These are phyloP conservation scores for Cenchrus purpureus DNA, from an alignment of 176 grass and related monocot species.

Conservation along the genomic window DNA sequence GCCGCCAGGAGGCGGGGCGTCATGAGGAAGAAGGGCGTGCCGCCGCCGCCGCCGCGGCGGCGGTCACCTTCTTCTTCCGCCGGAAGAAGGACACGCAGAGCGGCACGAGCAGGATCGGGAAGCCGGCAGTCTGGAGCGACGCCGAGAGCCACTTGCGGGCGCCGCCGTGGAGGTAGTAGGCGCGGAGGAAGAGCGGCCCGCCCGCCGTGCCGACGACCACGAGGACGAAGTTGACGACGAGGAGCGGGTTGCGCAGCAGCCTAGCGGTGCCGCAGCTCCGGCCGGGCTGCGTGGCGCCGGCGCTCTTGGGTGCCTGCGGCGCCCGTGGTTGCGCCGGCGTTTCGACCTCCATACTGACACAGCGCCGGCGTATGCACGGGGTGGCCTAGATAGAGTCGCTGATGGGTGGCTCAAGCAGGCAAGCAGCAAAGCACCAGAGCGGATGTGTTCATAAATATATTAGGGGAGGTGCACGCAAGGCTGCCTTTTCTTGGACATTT, in stretches of 20 bases:
- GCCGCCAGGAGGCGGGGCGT: conserved; percentile 56
- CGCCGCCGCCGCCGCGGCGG: background rate
- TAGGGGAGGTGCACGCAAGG: background rate
- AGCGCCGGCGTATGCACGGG: background rate
- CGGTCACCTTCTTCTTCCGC: background rate
- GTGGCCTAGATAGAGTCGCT: background rate
- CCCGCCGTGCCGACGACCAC: conserved; percentile 60
- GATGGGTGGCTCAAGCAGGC: background rate
- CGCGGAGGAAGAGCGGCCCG: conserved; percentile 66
- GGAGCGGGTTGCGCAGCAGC: conserved; percentile 33
- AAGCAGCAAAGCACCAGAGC: too few relatives aligned
- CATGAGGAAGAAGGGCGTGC: conserved; percentile 44
- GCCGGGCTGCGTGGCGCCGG: background rate
- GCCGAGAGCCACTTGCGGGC: conserved; percentile 70
- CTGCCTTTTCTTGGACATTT: conserved; percentile 1
- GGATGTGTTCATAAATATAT: background rate
- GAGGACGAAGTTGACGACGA: conserved; percentile 59
- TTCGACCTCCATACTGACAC: conserved; percentile 60
- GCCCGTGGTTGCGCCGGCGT: conserved; percentile 17
- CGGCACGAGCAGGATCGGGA: conserved; percentile 63
- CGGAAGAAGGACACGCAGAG: conserved; percentile 54
- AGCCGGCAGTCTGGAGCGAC: conserved; percentile 67
- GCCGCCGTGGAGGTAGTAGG: conserved; percentile 80
- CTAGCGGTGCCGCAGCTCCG: background rate
- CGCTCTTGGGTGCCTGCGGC: conserved; percentile 31